These are phyloP conservation scores for Fusarium sp. DNA, from an alignment of 2,329 filamentous ascomycete species.

Conservation along the genomic window DNA sequence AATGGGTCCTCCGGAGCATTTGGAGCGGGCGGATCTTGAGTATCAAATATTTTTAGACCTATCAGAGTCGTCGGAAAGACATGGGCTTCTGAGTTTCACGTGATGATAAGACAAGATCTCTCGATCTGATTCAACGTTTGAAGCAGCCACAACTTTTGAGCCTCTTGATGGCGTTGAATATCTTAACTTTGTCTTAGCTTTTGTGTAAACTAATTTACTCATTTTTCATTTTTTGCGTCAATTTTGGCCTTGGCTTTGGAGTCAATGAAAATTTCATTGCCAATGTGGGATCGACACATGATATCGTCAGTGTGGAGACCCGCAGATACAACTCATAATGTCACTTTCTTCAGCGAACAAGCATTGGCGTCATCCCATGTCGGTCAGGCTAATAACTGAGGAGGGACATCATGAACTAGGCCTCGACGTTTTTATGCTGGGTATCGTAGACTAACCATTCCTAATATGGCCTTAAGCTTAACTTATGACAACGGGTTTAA, in stretches of 20 bases:
- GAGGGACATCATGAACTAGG: conserved; percentile 34
- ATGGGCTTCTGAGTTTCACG: conserved; percentile 34
- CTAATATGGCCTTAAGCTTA: conserved; percentile 25
- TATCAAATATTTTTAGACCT: conserved; percentile 45
- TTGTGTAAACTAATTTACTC: not conserved
- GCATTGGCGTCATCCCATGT: conserved; percentile 30
- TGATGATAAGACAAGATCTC: conserved; percentile 47
- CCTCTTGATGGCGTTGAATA: not conserved
- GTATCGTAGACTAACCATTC: conserved; percentile 42
- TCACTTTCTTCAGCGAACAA: conserved; percentile 35
- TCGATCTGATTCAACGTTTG: conserved; percentile 24
- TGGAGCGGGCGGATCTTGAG: conserved; percentile 39
- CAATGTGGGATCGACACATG: conserved; percentile 24
- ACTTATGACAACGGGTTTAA: conserved; percentile 17
- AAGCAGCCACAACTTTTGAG: conserved; percentile 17
- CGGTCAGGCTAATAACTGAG: conserved; percentile 13
- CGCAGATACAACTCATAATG: conserved; percentile 33
- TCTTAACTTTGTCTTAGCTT: not conserved
- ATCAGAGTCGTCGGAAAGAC: conserved; percentile 20
- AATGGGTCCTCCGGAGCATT: conserved; percentile 45
- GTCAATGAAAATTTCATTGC: conserved; percentile 26
- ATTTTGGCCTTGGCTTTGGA: not conserved
- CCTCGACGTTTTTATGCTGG: conserved; percentile 28
- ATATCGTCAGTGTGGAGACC: conserved; percentile 35
- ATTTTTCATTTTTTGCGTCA: not conserved